Base-by-base conservation (phyloP, 2,329 filamentous ascomycete species). In the Drechslerella stenobrocha region DNA sequence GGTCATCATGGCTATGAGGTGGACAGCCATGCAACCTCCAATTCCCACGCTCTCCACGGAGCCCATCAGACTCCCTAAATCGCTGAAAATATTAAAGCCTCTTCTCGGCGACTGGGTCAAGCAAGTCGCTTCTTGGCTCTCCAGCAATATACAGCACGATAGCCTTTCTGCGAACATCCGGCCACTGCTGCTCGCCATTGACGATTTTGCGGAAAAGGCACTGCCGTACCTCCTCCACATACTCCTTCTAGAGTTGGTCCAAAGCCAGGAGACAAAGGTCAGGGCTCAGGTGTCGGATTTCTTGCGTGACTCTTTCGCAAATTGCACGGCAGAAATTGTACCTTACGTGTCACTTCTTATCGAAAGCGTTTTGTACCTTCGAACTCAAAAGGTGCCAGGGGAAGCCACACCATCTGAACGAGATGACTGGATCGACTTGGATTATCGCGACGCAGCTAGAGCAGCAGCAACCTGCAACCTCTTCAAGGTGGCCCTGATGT, bases 361-460 rank as follows among this genome's bases (percentile, higher is more conserved):
- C 35, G 87, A 89, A 70, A 83, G 86, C 2, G 80, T 98, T 26
- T 78, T 98, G 1, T 98, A 97, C 74, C 81, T 99, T n/a, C 84
- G 90, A 34, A 90, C 87, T 2, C 91, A 95, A 74, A 81, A 83
- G 24, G 77, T 87, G 11, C 88, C 88, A 0, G 82, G 84, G 9
- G 93, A 98, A 75, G 78, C 79, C 0, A 95, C 89, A 0, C 87
- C 88, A 71, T 86, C 86, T 5, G 89, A 96, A 71, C 84, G 93
- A 59, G 80, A 86, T 50, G 81, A 83, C 51, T 98, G 95, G 95
- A 81, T 99, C 15, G 87, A 95, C 23, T 79, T 97, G 23, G 87
- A 97, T 74, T 87, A 87, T 70, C 76, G 84, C 1, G 77, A 82
- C 65, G 87, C 87, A 22, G 85, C 90, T 1, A 78, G 81, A 23